Percentiles rank a stretch among this genome's conserved stretches.
Conservation (phyloP, 2,329 filamentous ascomycete species). For the Pseudocercospora fuligena region DNA sequence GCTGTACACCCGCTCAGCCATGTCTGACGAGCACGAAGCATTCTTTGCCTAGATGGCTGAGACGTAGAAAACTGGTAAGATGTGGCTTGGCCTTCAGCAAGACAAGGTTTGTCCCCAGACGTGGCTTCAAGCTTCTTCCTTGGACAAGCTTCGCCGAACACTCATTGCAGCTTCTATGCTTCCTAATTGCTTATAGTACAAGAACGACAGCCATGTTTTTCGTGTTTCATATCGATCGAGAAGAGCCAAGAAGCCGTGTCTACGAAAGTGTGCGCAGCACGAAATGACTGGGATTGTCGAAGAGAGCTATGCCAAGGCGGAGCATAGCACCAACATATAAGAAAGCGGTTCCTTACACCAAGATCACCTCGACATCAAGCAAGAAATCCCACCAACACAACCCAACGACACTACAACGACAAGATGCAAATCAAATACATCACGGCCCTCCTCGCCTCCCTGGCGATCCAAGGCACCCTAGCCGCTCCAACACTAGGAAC, state of each 20-base stretch:
- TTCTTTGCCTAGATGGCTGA: background rate
- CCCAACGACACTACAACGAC: background rate
- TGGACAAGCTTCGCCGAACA: background rate
- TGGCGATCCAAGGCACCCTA: conserved; percentile 3
- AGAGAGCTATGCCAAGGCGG: background rate
- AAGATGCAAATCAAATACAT: conserved; percentile 19
- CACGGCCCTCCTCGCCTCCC: conserved; percentile 15
- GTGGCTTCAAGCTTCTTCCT: background rate
- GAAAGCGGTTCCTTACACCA: background rate
- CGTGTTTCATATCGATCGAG: background rate
- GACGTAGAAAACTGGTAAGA: background rate
- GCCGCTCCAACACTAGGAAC: background rate
- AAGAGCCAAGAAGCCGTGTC: background rate
- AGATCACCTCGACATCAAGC: background rate
- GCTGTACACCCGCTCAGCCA: conserved; percentile 2
- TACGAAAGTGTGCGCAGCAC: background rate
- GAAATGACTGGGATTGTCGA: background rate
- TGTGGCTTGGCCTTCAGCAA: conserved; percentile 7
- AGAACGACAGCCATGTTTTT: background rate
- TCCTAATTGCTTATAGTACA: background rate
- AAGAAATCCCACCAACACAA: background rate
- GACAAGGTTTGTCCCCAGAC: conserved; percentile 1
- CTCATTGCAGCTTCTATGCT: background rate
- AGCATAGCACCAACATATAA: background rate
- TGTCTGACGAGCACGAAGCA: conserved; percentile 1